Evolutionary conservation across 495 filamentous ascomycete genomes (phyloP).

Genomic region (Pyronema domesticum): DNA sequence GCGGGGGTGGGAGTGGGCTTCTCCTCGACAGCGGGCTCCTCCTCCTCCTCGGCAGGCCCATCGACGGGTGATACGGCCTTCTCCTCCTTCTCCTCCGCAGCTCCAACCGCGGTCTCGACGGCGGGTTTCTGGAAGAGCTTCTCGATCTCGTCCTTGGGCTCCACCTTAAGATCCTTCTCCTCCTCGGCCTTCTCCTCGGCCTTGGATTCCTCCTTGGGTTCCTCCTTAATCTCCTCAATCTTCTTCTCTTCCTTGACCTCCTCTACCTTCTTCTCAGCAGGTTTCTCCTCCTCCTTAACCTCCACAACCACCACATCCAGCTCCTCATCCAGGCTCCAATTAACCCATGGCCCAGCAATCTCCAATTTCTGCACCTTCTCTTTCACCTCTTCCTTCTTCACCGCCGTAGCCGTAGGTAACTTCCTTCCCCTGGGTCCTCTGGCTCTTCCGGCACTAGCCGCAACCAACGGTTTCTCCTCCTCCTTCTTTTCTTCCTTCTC

Average conservation of each 20-base stretch:
- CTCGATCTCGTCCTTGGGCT: not conserved
- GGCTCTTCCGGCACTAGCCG: conserved; percentile 78
- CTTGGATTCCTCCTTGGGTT: conserved; percentile 3
- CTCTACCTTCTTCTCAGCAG: not conserved
- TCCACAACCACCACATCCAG: conserved; percentile 9
- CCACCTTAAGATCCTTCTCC: not conserved
- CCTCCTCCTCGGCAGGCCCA: not conserved
- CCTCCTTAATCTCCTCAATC: not conserved
- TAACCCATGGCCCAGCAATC: conserved; percentile 17
- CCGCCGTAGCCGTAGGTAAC: conserved; percentile 5
- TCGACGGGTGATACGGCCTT: not conserved
- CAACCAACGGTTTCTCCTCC: conserved; percentile 53
- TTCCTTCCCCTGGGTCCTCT: conserved; percentile 63
- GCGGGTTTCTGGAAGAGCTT: too few relatives aligned
- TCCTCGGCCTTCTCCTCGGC: not conserved
- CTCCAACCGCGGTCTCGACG: not conserved
- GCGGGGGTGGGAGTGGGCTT: conserved; percentile 1
- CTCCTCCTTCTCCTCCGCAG: conserved; percentile 6
- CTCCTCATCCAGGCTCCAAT: conserved; percentile 17
- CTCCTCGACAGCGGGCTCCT: not conserved
- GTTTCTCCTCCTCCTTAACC: not conserved
- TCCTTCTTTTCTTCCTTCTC: conserved; percentile 54
- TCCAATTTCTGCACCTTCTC: not conserved
- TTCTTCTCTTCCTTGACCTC: not conserved
- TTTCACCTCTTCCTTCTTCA: not conserved